Evolutionary conservation across 495 filamentous ascomycete genomes (phyloP).

Genomic region (Penicillium waksmanii): DNA sequence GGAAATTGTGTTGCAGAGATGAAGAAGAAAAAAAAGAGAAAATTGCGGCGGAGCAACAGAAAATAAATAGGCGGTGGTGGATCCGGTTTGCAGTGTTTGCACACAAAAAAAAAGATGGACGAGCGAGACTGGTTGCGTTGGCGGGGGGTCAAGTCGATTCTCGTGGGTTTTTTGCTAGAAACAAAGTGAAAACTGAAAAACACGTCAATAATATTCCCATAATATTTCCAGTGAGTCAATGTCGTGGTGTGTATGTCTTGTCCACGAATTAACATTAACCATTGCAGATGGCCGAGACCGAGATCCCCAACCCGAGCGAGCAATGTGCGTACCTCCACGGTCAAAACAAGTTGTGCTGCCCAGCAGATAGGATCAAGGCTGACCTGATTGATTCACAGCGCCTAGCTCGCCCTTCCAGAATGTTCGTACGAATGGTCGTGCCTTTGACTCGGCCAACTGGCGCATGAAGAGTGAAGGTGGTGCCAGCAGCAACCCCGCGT

Average conservation of each 20-base stretch:
- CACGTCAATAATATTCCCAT: too few relatives aligned
- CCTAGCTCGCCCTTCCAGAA: constrained; percentile 43
- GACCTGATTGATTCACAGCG: constrained; percentile 28
- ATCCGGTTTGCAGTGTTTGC: constrained; percentile 40
- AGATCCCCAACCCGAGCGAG: constrained; percentile 35
- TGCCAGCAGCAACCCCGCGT: constrained; percentile 17
- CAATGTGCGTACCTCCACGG: constrained; percentile 37
- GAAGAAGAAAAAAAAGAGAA: constrained; percentile 6
- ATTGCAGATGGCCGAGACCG: constrained; percentile 34
- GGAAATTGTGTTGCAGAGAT: background rate
- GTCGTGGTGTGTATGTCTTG: constrained; percentile 4
- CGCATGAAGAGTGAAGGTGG: constrained; percentile 45
- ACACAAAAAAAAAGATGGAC: constrained; percentile 31
- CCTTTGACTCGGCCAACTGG: constrained; percentile 53
- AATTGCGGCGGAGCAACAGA: constrained; percentile 15
- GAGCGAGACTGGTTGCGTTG: background rate
- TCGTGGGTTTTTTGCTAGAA: background rate
- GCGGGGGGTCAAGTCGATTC: background rate
- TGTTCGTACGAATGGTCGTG: constrained; percentile 47
- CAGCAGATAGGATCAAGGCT: background rate
- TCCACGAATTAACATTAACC: constrained; percentile 7
- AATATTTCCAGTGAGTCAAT: too few relatives aligned
- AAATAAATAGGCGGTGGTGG: constrained; percentile 26
- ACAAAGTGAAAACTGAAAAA: background rate
- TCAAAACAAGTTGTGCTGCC: constrained; percentile 1